Evolutionary conservation across 306 rosid genomes (phyloP).

Genomic region (Cicer pinnatifidum): DNA sequence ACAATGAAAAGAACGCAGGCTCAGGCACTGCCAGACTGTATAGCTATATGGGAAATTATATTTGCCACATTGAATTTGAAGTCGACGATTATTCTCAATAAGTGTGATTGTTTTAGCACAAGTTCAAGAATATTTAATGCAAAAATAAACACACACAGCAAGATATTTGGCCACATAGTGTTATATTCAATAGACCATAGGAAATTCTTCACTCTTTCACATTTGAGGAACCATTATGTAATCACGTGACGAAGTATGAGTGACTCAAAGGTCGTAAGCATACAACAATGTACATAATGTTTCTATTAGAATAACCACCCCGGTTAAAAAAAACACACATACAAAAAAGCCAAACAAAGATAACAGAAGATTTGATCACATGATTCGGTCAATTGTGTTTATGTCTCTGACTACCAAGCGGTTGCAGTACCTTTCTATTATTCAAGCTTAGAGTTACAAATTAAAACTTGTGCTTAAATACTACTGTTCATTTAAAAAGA

Average conservation of each 20-base stretch:
- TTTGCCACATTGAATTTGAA: constrained; percentile 15
- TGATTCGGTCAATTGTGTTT: too few species aligned
- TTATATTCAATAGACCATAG: background rate
- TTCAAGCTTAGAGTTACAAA: too few species aligned
- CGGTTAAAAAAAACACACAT: too few species aligned
- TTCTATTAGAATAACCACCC: background rate
- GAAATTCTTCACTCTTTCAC: background rate
- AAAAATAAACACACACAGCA: background rate
- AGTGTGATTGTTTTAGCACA: background rate
- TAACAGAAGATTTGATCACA: too few species aligned
- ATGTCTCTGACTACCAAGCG: too few species aligned
- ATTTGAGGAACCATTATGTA: constrained; percentile 15
- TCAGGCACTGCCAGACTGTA: constrained; percentile 33
- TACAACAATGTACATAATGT: background rate
- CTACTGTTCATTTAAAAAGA: too few species aligned
- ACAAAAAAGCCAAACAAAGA: too few species aligned
- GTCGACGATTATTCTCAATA: background rate
- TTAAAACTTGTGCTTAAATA: too few species aligned
- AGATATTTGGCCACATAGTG: background rate
- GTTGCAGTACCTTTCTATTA: too few species aligned
- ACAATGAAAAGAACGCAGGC: constrained; percentile 15
- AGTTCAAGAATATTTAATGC: background rate
- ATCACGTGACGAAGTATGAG: background rate
- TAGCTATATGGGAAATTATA: constrained; percentile 12
- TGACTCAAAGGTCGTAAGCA: background rate